phyloP scores from a whole-genome alignment of 306 rosid genomes.

The Pueraria montana region DNA sequence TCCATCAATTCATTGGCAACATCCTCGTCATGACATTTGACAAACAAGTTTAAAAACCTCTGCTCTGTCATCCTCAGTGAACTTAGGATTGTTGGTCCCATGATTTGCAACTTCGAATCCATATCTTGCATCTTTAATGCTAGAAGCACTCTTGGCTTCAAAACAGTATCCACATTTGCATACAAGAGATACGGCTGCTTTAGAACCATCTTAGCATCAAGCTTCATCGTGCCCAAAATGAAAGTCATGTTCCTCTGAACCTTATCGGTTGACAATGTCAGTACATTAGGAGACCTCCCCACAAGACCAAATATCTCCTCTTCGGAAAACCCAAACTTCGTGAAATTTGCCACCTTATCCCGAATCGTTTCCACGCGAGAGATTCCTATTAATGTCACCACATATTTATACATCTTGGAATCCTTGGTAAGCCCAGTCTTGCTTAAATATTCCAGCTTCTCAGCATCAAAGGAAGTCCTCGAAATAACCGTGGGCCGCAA shows the following conservation, averaged over 20 bases:
- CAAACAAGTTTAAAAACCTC: conserved; percentile 63
- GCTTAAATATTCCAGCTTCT: conserved; percentile 69
- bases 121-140: conserved; percentile 66
- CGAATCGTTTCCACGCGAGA: conserved; percentile 77
- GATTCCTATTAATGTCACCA: conserved; percentile 73
- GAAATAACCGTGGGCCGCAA: conserved; percentile 69
- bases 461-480: conserved; percentile 74
- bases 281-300: conserved; percentile 61
- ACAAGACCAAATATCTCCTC: conserved; percentile 69
- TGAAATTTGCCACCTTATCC: conserved; percentile 64
- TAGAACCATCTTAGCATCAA: conserved; percentile 67
- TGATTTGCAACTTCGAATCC: conserved; percentile 52
- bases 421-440: conserved; percentile 62
- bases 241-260: conserved; percentile 93
- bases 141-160: conserved; percentile 76
- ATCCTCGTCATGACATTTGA: conserved; percentile 60
- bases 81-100: conserved; percentile 41
- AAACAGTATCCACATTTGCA: conserved; percentile 65
- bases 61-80: conserved; percentile 78
- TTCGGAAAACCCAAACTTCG: conserved; percentile 71
- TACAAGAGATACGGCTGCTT: conserved; percentile 63
- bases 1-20: conserved; percentile 69
- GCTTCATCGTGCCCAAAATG: conserved; percentile 74
- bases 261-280: conserved; percentile 79
- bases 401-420: conserved; percentile 75